Conservation (phyloP, 192 early-diverging fungal genomes). For the Kickxella alabastrina region DNA sequence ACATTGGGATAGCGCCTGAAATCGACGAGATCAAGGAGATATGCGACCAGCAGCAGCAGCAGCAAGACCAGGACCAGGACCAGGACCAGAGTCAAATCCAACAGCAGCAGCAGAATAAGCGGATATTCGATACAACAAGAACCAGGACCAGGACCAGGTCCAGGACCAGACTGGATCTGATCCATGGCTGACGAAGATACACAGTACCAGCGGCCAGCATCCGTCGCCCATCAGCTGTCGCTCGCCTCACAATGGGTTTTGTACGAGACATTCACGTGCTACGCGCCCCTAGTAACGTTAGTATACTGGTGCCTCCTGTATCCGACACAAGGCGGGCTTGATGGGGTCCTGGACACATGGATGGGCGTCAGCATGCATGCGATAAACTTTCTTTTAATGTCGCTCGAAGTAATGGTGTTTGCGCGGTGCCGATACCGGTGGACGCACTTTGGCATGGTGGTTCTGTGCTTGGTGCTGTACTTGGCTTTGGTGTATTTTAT, state of each 20-base stretch:
- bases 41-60: neutral
- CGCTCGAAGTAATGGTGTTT: slow-evolving; percentile 19
- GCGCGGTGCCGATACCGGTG: slow-evolving; percentile 14
- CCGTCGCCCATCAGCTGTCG: slow-evolving; percentile 14
- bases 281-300: slow-evolving; percentile 37
- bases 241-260: slow-evolving; percentile 41
- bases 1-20: neutral
- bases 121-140: neutral
- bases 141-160: no score
- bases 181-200: no score
- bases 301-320: slow-evolving; percentile 43
- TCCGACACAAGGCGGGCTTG: slow-evolving; percentile 23
- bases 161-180: no score
- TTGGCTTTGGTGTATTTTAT: slow-evolving; percentile 43
- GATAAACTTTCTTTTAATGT: slow-evolving; percentile 29
- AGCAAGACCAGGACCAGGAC: no score
- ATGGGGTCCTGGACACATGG: slow-evolving; percentile 13
- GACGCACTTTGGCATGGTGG: slow-evolving; percentile 11
- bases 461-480: slow-evolving; percentile 23
- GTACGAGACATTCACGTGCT: slow-evolving; percentile 46
- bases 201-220: no score
- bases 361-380: slow-evolving; percentile 50
- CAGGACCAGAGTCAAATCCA: neutral
- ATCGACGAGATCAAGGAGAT: slow-evolving; percentile 1
- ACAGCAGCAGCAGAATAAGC: neutral